Conservation (phyloP, 371 early-diverging fungal species). For the Apophysomyces sp. region DNA sequence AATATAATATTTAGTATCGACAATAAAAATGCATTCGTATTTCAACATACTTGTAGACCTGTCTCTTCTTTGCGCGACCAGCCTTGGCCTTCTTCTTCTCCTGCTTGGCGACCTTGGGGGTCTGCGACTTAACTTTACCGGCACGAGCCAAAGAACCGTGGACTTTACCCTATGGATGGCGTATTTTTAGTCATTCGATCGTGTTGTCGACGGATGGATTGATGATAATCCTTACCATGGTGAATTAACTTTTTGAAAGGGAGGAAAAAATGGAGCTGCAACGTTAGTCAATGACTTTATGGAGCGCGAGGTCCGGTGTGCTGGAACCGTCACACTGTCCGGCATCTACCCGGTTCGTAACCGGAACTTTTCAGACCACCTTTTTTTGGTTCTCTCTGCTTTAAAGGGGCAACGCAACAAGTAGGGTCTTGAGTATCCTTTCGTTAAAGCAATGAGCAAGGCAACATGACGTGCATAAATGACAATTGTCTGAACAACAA, state of each 20-base stretch:
- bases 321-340: not conserved
- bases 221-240: conserved; percentile 29
- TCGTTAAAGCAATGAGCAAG: too few species aligned
- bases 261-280: not conserved
- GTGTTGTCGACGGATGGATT: conserved; percentile 9
- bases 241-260: conserved; percentile 15
- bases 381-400: too few species aligned
- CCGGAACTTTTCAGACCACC: too few species aligned
- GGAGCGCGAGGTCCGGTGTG: not conserved
- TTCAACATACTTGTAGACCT: conserved; percentile 78
- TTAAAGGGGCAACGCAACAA: too few species aligned
- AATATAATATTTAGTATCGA: not conserved
- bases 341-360: too few species aligned
- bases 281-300: not conserved
- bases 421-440: too few species aligned
- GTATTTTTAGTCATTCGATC: conserved; percentile 18
- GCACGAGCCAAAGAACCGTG: conserved; percentile 99
- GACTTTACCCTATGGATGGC: conserved; percentile 89
- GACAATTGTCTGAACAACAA: too few species aligned
- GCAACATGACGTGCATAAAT: too few species aligned
- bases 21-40: not conserved
- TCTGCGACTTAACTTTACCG: conserved; percentile 99
- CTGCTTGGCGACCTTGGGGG: conserved; percentile 98
- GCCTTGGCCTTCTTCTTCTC: conserved; percentile 94
- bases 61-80: conserved; percentile 99